Conservation (phyloP, 2,329 filamentous ascomycete species). For the Calonectria pauciramosa region DNA sequence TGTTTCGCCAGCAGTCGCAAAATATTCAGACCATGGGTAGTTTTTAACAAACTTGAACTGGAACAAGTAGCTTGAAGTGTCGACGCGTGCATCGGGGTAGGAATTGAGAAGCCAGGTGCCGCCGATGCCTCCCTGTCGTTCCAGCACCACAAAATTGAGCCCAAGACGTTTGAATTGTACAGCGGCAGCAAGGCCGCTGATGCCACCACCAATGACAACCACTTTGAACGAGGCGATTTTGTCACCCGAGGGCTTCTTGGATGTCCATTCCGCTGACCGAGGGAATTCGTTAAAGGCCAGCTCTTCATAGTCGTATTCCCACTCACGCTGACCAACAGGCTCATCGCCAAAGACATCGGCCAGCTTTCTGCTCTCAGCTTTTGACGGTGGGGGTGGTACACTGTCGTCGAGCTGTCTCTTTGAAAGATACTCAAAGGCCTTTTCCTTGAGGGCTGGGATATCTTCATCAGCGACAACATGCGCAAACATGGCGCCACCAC, state of each 20-base stretch:
- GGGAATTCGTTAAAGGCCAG: constrained; percentile 18
- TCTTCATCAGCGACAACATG: constrained; percentile 7
- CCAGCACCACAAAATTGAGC: constrained; percentile 16
- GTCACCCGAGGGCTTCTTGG: constrained; percentile 13
- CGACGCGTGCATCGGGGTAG: constrained; percentile 20
- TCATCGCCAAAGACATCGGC: constrained; percentile 13
- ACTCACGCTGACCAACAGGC: constrained; percentile 6
- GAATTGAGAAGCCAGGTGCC: constrained; percentile 26
- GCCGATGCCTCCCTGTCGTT: constrained; percentile 20
- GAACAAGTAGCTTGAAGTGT: constrained; percentile 24
- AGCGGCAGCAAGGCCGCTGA: constrained; percentile 19
- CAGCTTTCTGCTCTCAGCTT: constrained; percentile 4
- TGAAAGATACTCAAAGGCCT: constrained; percentile 4
- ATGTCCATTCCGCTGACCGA: constrained; percentile 8
- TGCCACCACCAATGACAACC: constrained; percentile 21
- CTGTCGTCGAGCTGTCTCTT: not conserved
- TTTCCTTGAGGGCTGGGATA: not conserved
- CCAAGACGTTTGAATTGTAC: constrained; percentile 25
- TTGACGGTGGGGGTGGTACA: constrained; percentile 3
- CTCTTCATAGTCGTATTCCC: constrained; percentile 23
- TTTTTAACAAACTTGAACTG: constrained; percentile 30
- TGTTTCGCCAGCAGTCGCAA: constrained; percentile 24
- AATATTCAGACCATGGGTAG: constrained; percentile 25
- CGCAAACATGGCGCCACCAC: constrained; percentile 16
- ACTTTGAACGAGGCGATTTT: constrained; percentile 21